These are phyloP conservation scores for Parietaria judaica DNA, from an alignment of 306 rosid species.

Conservation along the genomic window DNA sequence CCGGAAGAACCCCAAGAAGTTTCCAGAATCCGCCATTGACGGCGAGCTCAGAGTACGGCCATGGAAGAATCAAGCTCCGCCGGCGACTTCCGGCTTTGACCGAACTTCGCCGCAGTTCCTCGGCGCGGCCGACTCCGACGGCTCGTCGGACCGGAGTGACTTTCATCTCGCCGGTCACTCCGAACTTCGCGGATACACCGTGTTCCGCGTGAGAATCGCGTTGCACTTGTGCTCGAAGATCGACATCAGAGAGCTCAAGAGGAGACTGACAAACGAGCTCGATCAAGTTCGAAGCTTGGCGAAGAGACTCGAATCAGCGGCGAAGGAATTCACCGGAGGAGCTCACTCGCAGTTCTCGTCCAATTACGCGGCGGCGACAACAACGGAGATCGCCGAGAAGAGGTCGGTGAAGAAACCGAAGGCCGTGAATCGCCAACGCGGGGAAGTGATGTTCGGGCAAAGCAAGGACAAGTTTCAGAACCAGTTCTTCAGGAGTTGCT, in stretches of 20 bases:
- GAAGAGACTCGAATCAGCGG: constrained; percentile 52
- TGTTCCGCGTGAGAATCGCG: constrained; percentile 32
- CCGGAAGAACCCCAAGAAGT: constrained; percentile 19
- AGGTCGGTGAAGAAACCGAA: no score
- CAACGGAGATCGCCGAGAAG: constrained; percentile 25
- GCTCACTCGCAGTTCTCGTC: constrained; percentile 28
- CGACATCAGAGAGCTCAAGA: constrained; percentile 32
- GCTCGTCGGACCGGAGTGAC: constrained; percentile 14
- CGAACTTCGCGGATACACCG: constrained; percentile 20
- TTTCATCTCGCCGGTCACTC: constrained; percentile 8
- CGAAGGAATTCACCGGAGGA: constrained; percentile 42
- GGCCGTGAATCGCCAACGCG: constrained; percentile 37
- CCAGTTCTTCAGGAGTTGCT: constrained; percentile 52
- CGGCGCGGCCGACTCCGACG: constrained; percentile 15
- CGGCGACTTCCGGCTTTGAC: constrained; percentile 12
- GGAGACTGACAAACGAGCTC: constrained; percentile 65
- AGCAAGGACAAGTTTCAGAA: constrained; percentile 38
- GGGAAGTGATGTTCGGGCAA: constrained; percentile 20
- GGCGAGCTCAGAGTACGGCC: not conserved
- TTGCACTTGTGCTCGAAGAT: constrained; percentile 26
- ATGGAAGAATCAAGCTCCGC: not conserved
- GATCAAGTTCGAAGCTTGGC: constrained; percentile 55
- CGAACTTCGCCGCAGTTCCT: constrained; percentile 8
- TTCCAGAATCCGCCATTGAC: not conserved
- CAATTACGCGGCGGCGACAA: constrained; percentile 20